Evolutionary conservation across 2,329 filamentous ascomycete species (phyloP).

Genomic region (Elsinoe ampelina): DNA sequence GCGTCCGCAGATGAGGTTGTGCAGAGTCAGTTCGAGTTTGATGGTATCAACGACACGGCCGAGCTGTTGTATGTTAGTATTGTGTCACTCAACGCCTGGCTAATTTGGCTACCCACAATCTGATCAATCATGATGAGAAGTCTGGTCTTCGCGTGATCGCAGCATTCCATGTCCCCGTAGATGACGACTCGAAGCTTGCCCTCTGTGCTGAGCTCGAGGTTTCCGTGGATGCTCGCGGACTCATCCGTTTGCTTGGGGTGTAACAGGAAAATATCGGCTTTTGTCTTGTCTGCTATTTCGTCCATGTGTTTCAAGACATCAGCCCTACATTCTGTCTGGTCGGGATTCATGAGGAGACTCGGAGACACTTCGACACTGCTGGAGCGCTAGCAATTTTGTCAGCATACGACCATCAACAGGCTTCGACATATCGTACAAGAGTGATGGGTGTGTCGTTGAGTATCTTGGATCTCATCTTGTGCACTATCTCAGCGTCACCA

Average conservation of each 20-base stretch:
- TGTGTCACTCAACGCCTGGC: background rate
- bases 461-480: conserved; percentile 81
- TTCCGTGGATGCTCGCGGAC: conserved; percentile 65
- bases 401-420: conserved; percentile 19
- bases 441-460: conserved; percentile 87
- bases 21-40: conserved; percentile 75
- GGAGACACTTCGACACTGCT: conserved; percentile 90
- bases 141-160: conserved; percentile 93
- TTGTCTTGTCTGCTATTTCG: conserved; percentile 75
- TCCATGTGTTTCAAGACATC: conserved; percentile 78
- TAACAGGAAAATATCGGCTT: conserved; percentile 92
- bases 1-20: conserved; percentile 85
- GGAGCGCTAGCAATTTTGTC: conserved; percentile 56
- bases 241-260: conserved; percentile 72
- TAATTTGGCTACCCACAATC: conserved; percentile 51
- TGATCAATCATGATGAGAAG: conserved; percentile 96
- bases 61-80: conserved; percentile 41
- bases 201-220: conserved; percentile 65
- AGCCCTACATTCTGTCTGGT: conserved; percentile 54
- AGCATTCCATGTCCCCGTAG: conserved; percentile 88
- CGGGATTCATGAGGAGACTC: conserved; percentile 64
- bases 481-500: conserved; percentile 76
- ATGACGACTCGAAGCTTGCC: conserved; percentile 87
- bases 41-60: conserved; percentile 67
- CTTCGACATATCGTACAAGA: conserved; percentile 54